These are phyloP conservation scores for Licmophora abbreviata DNA, from an alignment of 108 stramenopile genomes.

Conservation along the genomic window DNA sequence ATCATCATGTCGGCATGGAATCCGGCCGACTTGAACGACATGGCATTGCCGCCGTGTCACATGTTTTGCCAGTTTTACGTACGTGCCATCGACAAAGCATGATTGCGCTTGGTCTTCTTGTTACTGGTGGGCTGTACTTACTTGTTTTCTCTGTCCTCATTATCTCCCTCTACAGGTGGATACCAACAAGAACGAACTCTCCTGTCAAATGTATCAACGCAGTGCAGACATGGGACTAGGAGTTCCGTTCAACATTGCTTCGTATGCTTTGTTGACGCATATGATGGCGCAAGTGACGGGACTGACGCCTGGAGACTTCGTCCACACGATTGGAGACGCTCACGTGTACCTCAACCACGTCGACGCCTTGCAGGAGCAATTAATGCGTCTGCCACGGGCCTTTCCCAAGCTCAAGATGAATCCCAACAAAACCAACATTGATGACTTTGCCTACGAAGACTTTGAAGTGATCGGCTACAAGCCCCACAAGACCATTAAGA, in stretches of 20 bases:
- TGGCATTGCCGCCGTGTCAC: slow-evolving; percentile 99
- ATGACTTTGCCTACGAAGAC: slow-evolving; percentile 85
- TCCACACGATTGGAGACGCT: slow-evolving; percentile 97
- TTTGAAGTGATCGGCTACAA: slow-evolving; percentile 92
- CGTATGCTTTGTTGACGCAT: slow-evolving; percentile 91
- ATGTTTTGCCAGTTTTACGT: slow-evolving; percentile 99
- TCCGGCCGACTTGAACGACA: slow-evolving; percentile 86
- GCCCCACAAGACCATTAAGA: slow-evolving; percentile 90
- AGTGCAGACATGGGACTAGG: slow-evolving; percentile 99
- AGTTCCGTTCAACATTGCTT: slow-evolving; percentile 99
- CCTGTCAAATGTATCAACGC: slow-evolving; percentile 99
- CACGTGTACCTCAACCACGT: slow-evolving; percentile 99
- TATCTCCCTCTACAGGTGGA: no score
- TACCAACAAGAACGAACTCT: slow-evolving; percentile 89
- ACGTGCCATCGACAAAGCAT: slow-evolving; percentile 18
- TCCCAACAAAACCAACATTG: slow-evolving; percentile 71
- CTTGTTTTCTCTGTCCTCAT: slow-evolving; percentile 6
- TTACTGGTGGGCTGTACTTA: background rate
- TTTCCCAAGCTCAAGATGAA: slow-evolving; percentile 94
- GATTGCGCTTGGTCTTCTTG: background rate
- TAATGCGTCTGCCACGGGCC: slow-evolving; percentile 82
- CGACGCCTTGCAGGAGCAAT: slow-evolving; percentile 93
- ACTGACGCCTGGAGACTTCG: slow-evolving; percentile 94
- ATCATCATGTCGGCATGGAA: slow-evolving; percentile 98
- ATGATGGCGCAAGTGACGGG: slow-evolving; percentile 92